Evolutionary conservation across 2,329 filamentous ascomycete genomes (phyloP).

Genomic region (Botrytis medusae): DNA sequence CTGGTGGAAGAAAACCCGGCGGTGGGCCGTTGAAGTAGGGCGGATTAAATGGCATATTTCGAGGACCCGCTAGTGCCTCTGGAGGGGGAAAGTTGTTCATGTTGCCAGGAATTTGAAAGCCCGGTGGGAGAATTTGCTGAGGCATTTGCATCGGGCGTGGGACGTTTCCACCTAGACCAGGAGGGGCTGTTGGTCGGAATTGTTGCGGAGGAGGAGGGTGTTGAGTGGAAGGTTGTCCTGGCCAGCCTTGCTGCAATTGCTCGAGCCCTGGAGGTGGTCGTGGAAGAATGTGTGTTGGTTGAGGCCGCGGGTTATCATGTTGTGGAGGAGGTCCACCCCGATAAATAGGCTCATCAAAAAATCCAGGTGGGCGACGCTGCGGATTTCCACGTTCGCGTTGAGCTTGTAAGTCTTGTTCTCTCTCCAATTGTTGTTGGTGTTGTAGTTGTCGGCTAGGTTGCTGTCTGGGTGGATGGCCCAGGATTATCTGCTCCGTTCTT

Average conservation of each 20-base stretch:
- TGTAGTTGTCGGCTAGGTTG: constrained; percentile 44
- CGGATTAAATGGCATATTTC: constrained; percentile 54
- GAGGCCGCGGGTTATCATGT: constrained; percentile 44
- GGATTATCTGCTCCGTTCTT: constrained; percentile 52
- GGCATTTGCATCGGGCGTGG: constrained; percentile 49
- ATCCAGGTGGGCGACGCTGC: constrained; percentile 42
- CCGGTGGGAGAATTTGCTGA: constrained; percentile 59
- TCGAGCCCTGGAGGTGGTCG: constrained; percentile 61
- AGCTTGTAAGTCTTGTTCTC: constrained; percentile 37
- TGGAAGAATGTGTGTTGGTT: constrained; percentile 64
- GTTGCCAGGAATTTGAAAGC: constrained; percentile 58
- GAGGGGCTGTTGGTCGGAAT: constrained; percentile 51
- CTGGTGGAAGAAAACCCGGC: constrained; percentile 54
- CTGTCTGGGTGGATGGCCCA: constrained; percentile 45
- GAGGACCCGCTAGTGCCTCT: constrained; percentile 45
- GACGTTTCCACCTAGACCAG: constrained; percentile 51
- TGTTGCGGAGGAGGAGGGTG: constrained; percentile 45
- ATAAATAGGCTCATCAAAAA: constrained; percentile 35
- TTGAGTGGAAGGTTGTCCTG: constrained; percentile 31
- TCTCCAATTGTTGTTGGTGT: constrained; percentile 48
- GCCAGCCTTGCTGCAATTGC: constrained; percentile 48
- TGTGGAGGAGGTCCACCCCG: constrained; percentile 35
- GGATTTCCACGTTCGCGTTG: constrained; percentile 37
- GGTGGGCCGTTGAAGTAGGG: constrained; percentile 46
- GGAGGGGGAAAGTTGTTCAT: constrained; percentile 49